Base-by-base conservation (phyloP, 495 filamentous ascomycete genomes). In the Aspergillus baeticus region DNA sequence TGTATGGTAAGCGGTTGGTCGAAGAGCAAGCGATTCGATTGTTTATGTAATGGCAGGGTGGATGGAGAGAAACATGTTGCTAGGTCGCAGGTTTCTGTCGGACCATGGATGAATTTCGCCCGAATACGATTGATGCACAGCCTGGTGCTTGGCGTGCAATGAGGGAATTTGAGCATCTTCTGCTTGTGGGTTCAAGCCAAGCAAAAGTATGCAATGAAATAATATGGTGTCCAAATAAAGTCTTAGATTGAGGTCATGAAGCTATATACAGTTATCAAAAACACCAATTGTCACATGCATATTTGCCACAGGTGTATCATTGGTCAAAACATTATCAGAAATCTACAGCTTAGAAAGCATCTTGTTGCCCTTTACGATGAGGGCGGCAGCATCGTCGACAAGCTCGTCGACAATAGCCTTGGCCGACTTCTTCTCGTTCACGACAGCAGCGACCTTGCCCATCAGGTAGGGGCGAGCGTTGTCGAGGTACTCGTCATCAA, bases 321-420 rank as follows among this genome's bases (percentile, higher is more conserved):
- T 10, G 10, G 3, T 21, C 1, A 21, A 10, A 22, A 18, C 22
- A 26, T 14, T 23, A 21, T 33, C 44, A 60, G 33, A 26, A 17
- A 64, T 70, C 66, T 85, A 89, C 71, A 89, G 67, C 76, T 89
- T 91, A 43, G 84, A 69, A 46, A 82, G 63, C 82, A 89, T 78
- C 69, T 82, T 74, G 67, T 80, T 77, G 45, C 88, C 86, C 65
- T 82, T 81, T 64, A 86, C 74, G 57, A 96, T 62, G 67, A 81
- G 81, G 54, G 71, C 79, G 57, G 88, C 84, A 29, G 91, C 92
- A 65, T 95, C 92, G n/a, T 70, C 69, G 48, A 98, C 86, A 66
- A 98, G 88, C 76, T 98, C 94, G 67, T 98, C 93, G 43, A 98
- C 88, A 60, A 98, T 91, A 3, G 69, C 88, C 84, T 94, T 96